phyloP scores from a whole-genome alignment of 176 grass and related monocot genomes.

The Zizania latifolia region DNA sequence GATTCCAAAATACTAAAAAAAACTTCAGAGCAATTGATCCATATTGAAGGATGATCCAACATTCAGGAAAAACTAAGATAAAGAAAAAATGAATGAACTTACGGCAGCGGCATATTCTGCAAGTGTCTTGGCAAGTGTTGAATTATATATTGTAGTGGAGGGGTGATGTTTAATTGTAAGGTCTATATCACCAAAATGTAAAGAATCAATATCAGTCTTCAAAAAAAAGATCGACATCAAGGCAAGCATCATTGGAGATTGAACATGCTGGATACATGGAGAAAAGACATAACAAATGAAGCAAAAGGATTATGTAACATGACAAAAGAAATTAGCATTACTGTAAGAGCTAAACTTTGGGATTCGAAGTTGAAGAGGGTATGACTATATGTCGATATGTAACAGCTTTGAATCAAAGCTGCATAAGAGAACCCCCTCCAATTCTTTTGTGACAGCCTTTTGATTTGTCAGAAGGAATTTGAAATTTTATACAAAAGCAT shows the following conservation, averaged over 20 bases:
- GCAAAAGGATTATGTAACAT: not conserved
- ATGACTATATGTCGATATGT: too few species aligned
- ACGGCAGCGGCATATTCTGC: constrained; percentile 92
- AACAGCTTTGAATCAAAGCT: not conserved
- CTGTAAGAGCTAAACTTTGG: not conserved
- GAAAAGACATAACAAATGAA: not conserved
- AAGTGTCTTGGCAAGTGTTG: constrained; percentile 68
- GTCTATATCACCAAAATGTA: constrained; percentile 38
- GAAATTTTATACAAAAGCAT: not conserved
- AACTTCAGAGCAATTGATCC: not conserved
- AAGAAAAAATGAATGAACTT: constrained; percentile 29
- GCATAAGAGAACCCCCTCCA: not conserved
- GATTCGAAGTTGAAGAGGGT: not conserved
- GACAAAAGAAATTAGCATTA: not conserved
- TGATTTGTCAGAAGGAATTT: not conserved
- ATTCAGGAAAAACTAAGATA: not conserved
- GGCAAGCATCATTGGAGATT: not conserved
- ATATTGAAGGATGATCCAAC: not conserved
- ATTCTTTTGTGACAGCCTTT: not conserved
- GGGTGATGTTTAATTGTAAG: constrained; percentile 28
- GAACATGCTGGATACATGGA: not conserved
- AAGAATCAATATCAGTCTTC: not conserved
- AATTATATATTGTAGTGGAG: constrained; percentile 57
- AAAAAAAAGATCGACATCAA: not conserved
- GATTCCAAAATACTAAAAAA: not conserved